phyloP scores from a whole-genome alignment of 1,284 basidiomycete genomes.

The Mrakiaceae sp. region DNA sequence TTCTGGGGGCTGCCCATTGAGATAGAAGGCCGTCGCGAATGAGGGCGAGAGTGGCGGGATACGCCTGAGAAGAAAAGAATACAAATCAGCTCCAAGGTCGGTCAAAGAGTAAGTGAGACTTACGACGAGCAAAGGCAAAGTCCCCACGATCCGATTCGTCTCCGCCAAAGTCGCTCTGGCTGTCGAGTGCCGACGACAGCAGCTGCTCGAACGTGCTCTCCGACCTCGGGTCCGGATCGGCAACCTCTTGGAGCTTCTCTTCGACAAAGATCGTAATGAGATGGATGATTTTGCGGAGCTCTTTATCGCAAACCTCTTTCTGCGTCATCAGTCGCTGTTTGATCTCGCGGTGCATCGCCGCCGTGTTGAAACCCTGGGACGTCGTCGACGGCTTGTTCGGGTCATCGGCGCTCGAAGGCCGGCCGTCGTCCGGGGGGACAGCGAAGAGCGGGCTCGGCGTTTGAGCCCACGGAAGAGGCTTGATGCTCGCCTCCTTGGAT shows the following conservation, averaged over 20 bases:
- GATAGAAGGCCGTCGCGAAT: constrained; percentile 17
- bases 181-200: constrained; percentile 27
- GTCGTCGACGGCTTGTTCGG: neutral
- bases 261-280: constrained; percentile 92
- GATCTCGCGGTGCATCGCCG: constrained; percentile 86
- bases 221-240: constrained; percentile 46
- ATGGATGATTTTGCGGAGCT: constrained; percentile 80
- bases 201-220: constrained; percentile 35
- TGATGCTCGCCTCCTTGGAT: neutral
- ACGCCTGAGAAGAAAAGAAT: neutral
- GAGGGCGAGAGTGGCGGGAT: constrained; percentile 1
- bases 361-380: constrained; percentile 25
- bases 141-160: constrained; percentile 19
- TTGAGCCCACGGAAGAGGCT: constrained; percentile 27
- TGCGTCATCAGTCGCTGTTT: constrained; percentile 80
- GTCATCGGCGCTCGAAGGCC: neutral
- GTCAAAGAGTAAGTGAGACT: neutral
- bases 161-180: constrained; percentile 26
- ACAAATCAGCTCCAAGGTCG: neutral
- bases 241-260: constrained; percentile 62
- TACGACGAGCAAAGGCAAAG: neutral
- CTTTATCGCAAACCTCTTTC: constrained; percentile 91
- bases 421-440: constrained; percentile 15
- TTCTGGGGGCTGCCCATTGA: constrained; percentile 14
- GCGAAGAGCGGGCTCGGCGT: constrained; percentile 29